Evolutionary conservation across 2,329 filamentous ascomycete genomes (phyloP), one percentile per base, ranked within the genome.

Genomic region (Botryotinia calthae): DNA sequence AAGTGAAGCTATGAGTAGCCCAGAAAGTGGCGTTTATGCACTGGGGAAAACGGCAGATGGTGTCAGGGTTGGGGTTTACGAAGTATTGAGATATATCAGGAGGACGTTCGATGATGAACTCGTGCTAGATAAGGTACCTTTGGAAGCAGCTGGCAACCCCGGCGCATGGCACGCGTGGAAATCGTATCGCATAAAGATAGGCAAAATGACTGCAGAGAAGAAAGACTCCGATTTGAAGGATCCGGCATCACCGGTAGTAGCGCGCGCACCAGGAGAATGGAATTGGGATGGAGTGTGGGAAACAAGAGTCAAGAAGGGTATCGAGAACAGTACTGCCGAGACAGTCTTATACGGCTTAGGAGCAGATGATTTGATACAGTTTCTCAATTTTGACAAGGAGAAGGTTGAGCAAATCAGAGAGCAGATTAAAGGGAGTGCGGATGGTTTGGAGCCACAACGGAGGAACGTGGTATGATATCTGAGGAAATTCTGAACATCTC

Each of bases 251-350:
- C 51, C 63, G 5, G 25, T 72, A 28, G 70, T 69, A 44, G 72
- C 75, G 7, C 78, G 90, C 74, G 85, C 87, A 67, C 94, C 94
- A 0, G 93, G 92, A 10, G 92, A 97, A 78, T 98, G 95, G 95
- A 97, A 97, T 80, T 98, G 95, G 95, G 94, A 97, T 79, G 95
- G 95, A 0, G 95, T 98, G 0, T 99, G 95, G 95, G 93, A 97
- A 80, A 91, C 95, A 76, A 88, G 95, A 71, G 95, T 97, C 1
- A 91, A 89, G 82, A 93, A 91, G 81, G 92, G 92, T 28, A 88
- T 98, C 61, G 88, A 91, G 68, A 86, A 88, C 16, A 97, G 94
- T 79, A 83, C 94, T 67, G 93, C 93, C 1, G 95, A 98, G 77
- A 85, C 90, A 2, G 90, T 93, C 7, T 83, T 98, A 37, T 98